Evolutionary conservation across 2,329 filamentous ascomycete genomes (phyloP).

Genomic region (Clonostachys solani): DNA sequence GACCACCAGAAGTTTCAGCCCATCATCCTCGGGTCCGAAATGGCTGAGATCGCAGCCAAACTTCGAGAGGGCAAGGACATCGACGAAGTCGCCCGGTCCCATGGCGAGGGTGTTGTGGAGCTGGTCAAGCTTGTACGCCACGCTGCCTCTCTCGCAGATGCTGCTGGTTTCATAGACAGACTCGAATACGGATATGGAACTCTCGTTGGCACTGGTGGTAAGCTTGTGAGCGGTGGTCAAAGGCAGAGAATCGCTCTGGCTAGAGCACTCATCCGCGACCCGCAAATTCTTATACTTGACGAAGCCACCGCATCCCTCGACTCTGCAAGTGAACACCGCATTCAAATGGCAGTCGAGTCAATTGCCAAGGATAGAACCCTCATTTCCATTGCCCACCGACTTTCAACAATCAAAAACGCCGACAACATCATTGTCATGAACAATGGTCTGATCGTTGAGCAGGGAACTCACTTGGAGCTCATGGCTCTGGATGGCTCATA

Average conservation of each 20-base stretch:
- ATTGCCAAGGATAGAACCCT: slow-evolving; percentile 53
- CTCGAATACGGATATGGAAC: slow-evolving; percentile 51
- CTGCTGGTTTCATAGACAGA: slow-evolving; percentile 46
- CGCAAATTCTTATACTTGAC: slow-evolving; percentile 54
- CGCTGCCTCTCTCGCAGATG: slow-evolving; percentile 56
- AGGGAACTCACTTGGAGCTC: slow-evolving; percentile 59
- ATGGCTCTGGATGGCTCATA: slow-evolving; percentile 47
- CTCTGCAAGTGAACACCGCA: slow-evolving; percentile 50
- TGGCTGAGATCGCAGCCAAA: slow-evolving; percentile 46
- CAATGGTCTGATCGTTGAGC: slow-evolving; percentile 55
- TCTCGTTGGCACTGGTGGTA: slow-evolving; percentile 47
- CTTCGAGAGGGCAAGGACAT: slow-evolving; percentile 46
- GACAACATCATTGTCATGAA: slow-evolving; percentile 65
- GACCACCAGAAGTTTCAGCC: slow-evolving; percentile 34
- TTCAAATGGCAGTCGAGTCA: slow-evolving; percentile 42
- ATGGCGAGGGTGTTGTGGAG: slow-evolving; percentile 38
- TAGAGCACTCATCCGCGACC: slow-evolving; percentile 51
- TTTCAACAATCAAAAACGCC: slow-evolving; percentile 58
- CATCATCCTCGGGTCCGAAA: slow-evolving; percentile 39
- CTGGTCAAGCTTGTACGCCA: slow-evolving; percentile 45
- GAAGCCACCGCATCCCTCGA: slow-evolving; percentile 60
- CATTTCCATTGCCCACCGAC: slow-evolving; percentile 60
- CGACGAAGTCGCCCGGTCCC: slow-evolving; percentile 31
- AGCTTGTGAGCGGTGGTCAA: slow-evolving; percentile 55
- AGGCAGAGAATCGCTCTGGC: slow-evolving; percentile 57